Evolutionary conservation across 2,329 filamentous ascomycete genomes (phyloP), one percentile per base, ranked within the genome.

Genomic region (Apiospora malaysiana): DNA sequence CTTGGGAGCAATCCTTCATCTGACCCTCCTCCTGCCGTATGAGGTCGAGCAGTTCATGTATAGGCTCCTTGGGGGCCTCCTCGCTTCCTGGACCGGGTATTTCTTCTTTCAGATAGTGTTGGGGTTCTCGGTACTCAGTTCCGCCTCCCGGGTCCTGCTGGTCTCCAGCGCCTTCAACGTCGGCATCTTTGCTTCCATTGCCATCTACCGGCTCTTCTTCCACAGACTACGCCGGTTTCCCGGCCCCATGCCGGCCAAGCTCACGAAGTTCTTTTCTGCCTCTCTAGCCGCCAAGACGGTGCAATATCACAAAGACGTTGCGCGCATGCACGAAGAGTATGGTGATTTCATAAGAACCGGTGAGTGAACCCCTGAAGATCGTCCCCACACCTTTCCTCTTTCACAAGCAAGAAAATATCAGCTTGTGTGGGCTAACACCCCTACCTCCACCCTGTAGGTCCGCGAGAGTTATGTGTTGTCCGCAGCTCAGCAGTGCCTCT

Each of bases 241-340:
- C 12, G 84, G 84, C 4, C 85, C 84, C 1, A 75, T 83, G 21
- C 73, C 82, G 16, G 79, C 81, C 14, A 82, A 81, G 63, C 68
- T 85, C 68, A 82, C 82, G 10, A 77, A 80, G 27, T 83, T 82
- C 76, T 82, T 84, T 46, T 80, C 82, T 42, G 81, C 83, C 2
- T 88, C 85, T 70, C 84, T 88, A 67, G 86, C 87, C 7, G 83
- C 85, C 56, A 85, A 84, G 73, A 86, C 86, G n/a, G 82, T 85
- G 49, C 82, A 87, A 7, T 87, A 89, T 75, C 81, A 89, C 21
- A 73, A 74, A 40, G 84, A 85, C 73, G 82, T 89, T 49, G 81
- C 83, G 69, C 77, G 79, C 25, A 81, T 85, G 56, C 89, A 92
- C 73, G 75, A 84, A 21, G 80, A 86, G 72, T 91, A 91, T 74